phyloP scores from a whole-genome alignment of 495 filamentous ascomycete species.

The Aspergillus baeticus region DNA sequence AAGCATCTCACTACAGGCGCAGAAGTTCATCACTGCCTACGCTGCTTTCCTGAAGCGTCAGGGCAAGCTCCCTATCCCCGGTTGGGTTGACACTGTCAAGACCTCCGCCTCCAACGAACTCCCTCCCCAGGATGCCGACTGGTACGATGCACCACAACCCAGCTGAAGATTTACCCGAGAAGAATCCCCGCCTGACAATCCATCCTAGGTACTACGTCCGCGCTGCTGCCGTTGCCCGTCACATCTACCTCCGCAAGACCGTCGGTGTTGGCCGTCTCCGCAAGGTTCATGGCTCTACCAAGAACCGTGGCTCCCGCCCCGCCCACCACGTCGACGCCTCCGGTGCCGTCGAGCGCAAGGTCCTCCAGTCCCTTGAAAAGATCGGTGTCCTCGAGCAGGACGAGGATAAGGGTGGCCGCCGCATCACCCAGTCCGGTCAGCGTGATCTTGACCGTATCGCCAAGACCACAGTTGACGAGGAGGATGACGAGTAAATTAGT shows the following conservation, averaged over 20 bases:
- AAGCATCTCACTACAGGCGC: slow-evolving; percentile 57
- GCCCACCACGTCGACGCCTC: slow-evolving; percentile 93
- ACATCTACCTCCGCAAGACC: slow-evolving; percentile 98
- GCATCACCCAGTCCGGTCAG: slow-evolving; percentile 95
- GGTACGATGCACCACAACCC: slow-evolving; percentile 46
- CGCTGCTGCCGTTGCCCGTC: slow-evolving; percentile 91
- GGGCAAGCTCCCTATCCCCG: slow-evolving; percentile 96
- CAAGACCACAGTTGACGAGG: slow-evolving; percentile 54
- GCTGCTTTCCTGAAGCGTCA: slow-evolving; percentile 97
- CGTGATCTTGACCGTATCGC: slow-evolving; percentile 94
- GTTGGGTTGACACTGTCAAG: slow-evolving; percentile 99
- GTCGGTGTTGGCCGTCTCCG: slow-evolving; percentile 92
- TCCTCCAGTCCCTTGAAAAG: slow-evolving; percentile 96
- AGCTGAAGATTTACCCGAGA: background rate
- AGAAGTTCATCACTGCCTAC: slow-evolving; percentile 95
- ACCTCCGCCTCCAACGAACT: slow-evolving; percentile 94
- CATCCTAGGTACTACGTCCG: slow-evolving; percentile 85
- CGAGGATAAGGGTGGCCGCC: slow-evolving; percentile 94
- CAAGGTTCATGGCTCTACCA: slow-evolving; percentile 90
- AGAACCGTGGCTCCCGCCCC: slow-evolving; percentile 93
- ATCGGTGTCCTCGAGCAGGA: slow-evolving; percentile 95
- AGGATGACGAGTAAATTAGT: slow-evolving; percentile 49
- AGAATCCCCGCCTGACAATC: slow-evolving; percentile 6
- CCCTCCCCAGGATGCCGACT: slow-evolving; percentile 93
- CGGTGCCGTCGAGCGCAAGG: slow-evolving; percentile 93